Percentiles rank a stretch among this genome's conserved stretches.
Evolutionary conservation across 768 basidiomycete species (phyloP).

Genomic region (Cystofilobasidium ferigula): DNA sequence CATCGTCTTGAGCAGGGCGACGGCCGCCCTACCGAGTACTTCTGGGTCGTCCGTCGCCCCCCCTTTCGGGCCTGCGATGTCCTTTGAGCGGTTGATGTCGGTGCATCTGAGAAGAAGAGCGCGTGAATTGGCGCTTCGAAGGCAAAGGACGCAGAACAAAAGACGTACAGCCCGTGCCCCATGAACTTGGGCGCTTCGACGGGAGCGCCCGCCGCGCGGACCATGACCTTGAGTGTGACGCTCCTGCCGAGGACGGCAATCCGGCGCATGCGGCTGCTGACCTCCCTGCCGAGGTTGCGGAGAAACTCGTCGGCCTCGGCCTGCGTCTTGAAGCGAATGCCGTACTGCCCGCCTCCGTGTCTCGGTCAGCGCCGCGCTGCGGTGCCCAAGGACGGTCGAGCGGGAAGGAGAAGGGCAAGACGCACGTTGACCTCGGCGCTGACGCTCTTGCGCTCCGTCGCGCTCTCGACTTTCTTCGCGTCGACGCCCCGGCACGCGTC

Average conservation of each 20-base stretch:
- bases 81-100: constrained; percentile 62
- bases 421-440: constrained; percentile 90
- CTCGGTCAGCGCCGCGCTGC: too few species aligned
- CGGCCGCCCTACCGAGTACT: constrained; percentile 64
- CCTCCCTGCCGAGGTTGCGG: constrained; percentile 63
- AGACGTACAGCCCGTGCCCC: constrained; percentile 12
- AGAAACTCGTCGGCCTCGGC: constrained; percentile 73
- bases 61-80: constrained; percentile 51
- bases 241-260: constrained; percentile 60
- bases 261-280: constrained; percentile 57
- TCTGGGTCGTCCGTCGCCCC: constrained; percentile 60
- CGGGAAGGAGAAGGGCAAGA: constrained; percentile 26
- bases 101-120: constrained; percentile 86
- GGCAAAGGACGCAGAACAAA: background rate
- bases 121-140: constrained; percentile 32
- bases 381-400: constrained; percentile 22
- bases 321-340: constrained; percentile 77
- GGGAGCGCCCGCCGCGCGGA: constrained; percentile 71
- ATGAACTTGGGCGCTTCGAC: constrained; percentile 67
- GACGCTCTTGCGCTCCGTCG: constrained; percentile 79
- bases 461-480: constrained; percentile 62
- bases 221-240: constrained; percentile 79
- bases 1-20: constrained; percentile 39
- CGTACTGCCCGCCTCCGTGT: constrained; percentile 65
- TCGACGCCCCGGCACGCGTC: constrained; percentile 78